These are phyloP conservation scores for Wallacemonas sp. DNA, from an alignment of 208 protist species.

Conservation along the genomic window DNA sequence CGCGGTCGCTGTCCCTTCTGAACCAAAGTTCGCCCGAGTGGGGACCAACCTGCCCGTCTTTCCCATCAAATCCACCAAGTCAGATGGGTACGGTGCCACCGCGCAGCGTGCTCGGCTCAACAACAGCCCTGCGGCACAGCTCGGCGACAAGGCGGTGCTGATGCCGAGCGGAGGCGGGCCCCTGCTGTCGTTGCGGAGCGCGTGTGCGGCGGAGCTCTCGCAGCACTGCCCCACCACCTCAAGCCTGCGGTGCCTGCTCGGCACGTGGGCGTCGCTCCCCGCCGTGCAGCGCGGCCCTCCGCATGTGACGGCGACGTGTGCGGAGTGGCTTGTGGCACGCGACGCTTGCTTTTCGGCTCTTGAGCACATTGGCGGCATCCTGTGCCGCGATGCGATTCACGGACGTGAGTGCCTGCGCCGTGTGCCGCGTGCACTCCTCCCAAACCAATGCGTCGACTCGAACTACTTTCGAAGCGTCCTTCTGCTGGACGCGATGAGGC, in stretches of 20 bases:
- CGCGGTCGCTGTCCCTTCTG: not conserved
- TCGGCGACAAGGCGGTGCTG: not conserved
- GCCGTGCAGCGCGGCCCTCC: not conserved
- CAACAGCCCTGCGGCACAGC: not conserved
- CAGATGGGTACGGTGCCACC: not conserved
- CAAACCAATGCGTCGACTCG: slow-evolving; percentile 51
- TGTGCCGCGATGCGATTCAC: slow-evolving; percentile 29
- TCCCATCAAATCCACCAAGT: not conserved
- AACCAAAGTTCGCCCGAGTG: not conserved
- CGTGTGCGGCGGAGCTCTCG: slow-evolving; percentile 19
- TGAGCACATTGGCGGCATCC: slow-evolving; percentile 21
- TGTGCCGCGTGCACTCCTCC: slow-evolving; percentile 39
- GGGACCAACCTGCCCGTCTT: not conserved
- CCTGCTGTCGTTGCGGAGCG: slow-evolving; percentile 19
- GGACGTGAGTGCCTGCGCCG: slow-evolving; percentile 67
- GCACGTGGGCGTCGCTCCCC: slow-evolving; percentile 5
- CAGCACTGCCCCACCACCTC: slow-evolving; percentile 11
- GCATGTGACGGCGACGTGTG: slow-evolving; percentile 40
- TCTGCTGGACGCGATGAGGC: slow-evolving; percentile 36
- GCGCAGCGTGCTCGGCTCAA: not conserved
- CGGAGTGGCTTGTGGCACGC: slow-evolving; percentile 59
- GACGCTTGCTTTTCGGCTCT: slow-evolving; percentile 57
- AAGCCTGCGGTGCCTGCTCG: slow-evolving; percentile 22
- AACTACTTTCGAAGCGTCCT: slow-evolving; percentile 78
- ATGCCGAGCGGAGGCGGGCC: not conserved